A percentile compares a stretch with the other conserved stretches of the same genome.
Conservation (phyloP, 2,329 filamentous ascomycete genomes). For the Fusarium torulosum region DNA sequence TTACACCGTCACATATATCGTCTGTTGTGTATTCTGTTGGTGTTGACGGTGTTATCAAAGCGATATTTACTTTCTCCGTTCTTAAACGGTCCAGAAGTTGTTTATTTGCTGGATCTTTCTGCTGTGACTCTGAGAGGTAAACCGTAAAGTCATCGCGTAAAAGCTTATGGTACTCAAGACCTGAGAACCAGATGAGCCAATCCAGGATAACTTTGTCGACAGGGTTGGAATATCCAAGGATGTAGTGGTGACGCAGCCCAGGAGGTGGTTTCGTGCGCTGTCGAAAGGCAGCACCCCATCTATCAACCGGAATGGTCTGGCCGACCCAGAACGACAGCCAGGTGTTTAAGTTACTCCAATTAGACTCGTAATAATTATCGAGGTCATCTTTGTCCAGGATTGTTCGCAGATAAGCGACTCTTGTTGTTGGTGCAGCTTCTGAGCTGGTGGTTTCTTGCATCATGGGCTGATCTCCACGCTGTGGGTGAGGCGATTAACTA, state of each 20-base stretch:
- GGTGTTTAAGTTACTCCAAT: not conserved
- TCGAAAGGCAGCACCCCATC: not conserved
- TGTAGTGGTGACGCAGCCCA: not conserved
- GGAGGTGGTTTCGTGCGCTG: not conserved
- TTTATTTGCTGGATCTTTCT: not conserved
- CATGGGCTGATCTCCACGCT: not conserved
- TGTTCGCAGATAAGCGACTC: slow-evolving; percentile 5
- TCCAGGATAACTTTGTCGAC: not conserved
- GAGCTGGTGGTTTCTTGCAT: not conserved
- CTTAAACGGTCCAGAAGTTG: not conserved
- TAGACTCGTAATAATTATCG: not conserved
- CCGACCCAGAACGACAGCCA: slow-evolving; percentile 7
- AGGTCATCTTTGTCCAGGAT: not conserved
- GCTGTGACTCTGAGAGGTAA: not conserved
- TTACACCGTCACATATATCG: not conserved
- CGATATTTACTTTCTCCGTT: not conserved
- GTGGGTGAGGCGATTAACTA: fast-evolving
- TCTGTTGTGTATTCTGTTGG: not conserved
- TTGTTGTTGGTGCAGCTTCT: not conserved
- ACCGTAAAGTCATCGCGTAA: not conserved
- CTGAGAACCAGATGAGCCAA: not conserved
- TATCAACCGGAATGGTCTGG: not conserved
- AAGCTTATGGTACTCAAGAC: not conserved
- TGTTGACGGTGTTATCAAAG: fast-evolving
- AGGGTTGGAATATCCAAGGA: not conserved